phyloP scores from a whole-genome alignment of 192 early-diverging fungal species.

The Podila minutissima region DNA sequence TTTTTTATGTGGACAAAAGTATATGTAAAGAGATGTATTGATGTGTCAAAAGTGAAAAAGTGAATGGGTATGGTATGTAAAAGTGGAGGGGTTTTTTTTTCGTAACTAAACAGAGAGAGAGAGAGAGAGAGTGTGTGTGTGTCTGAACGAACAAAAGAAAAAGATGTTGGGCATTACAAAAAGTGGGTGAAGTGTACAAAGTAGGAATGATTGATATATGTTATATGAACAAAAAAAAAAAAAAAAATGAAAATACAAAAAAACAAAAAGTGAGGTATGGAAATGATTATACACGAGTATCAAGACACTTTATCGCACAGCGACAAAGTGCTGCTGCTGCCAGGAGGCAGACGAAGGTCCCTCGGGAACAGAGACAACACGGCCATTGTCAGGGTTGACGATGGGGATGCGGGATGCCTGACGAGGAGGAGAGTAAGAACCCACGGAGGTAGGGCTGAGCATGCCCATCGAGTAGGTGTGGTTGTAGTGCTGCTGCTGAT shows the following conservation, averaged over 20 bases:
- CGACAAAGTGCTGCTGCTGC: conserved; percentile 53
- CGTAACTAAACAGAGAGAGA: too few species aligned
- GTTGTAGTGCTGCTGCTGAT: conserved; percentile 10
- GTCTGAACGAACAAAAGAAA: too few species aligned
- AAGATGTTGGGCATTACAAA: background rate
- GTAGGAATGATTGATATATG: background rate
- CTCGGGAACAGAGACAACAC: conserved; percentile 38
- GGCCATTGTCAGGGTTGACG: conserved; percentile 47
- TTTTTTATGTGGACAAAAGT: too few species aligned
- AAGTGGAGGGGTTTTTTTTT: too few species aligned
- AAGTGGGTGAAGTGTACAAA: background rate
- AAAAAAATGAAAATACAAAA: background rate
- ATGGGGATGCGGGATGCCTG: conserved; percentile 39
- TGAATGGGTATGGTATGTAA: too few species aligned
- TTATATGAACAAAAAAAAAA: background rate
- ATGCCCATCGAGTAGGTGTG: conserved; percentile 38
- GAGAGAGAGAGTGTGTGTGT: too few species aligned
- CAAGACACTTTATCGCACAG: conserved; percentile 46
- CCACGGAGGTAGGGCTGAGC: conserved; percentile 30
- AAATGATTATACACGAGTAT: background rate
- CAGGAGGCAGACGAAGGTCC: conserved; percentile 17
- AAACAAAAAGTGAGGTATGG: background rate
- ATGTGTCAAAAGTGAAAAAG: too few species aligned
- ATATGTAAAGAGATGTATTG: too few species aligned
- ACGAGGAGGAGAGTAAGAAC: conserved; percentile 47